Base-by-base conservation (phyloP, 192 early-diverging fungal species). In the Coemansia sp. region DNA sequence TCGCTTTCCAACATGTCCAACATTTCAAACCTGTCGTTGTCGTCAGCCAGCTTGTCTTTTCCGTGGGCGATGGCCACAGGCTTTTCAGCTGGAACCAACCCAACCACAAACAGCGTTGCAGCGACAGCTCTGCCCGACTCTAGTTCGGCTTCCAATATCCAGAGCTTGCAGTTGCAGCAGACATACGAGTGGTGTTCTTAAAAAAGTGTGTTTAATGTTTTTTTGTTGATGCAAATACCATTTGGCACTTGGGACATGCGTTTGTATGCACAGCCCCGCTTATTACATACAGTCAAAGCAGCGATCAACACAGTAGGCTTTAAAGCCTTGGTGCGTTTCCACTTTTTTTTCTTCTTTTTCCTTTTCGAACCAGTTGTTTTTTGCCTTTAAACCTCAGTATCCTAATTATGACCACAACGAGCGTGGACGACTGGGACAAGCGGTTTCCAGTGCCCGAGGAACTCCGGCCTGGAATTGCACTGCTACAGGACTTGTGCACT, bases 391-490 rank as follows among this genome's bases (percentile, higher is more conserved):
- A n/a, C n/a, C n/a, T n/a, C n/a, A n/a, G n/a, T n/a, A n/a, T n/a
- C n/a, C n/a, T n/a, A n/a, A n/a, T n/a, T n/a, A n/a, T n/a, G n/a
- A n/a, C n/a, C n/a, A n/a, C n/a, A n/a, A n/a, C n/a, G n/a, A n/a
- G 24, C 26, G 14, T 15, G 11, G 68, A 70, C 50, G 68, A 63
- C 15, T 70, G 68, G 68, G 68, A 70, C 6, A 56, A 59, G 42
- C 39, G 34, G 50, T 70, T 39, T 18, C 61, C 62, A 2, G 39
- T 70, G 5, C 21, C 56, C 0, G 62, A 64, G 26, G 40, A 37
- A 8, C 32, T 53, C 33, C 56, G 61, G 4, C 3, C 57, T 0
- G 50, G 62, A 10, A 43, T 70, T 27, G 61, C 56, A 12, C 12
- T 41, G 46, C 61, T 70, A 8, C 68, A 70, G 22, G 68, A 63